phyloP scores from a whole-genome alignment of 768 basidiomycete species.

The Serendipita vermifera region DNA sequence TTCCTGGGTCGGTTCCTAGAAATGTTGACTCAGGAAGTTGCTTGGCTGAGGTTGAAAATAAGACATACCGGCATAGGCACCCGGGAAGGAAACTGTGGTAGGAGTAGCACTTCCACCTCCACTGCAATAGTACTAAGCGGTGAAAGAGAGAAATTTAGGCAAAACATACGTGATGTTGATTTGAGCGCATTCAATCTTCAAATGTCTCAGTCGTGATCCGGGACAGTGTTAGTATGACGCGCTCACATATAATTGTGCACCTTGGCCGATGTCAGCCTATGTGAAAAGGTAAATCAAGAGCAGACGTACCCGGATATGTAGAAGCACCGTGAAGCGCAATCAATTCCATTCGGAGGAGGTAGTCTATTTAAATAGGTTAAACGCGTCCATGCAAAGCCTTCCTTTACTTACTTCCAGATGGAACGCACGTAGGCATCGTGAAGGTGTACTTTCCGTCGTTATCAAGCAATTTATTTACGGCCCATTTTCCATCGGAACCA shows the following conservation, averaged over 20 bases:
- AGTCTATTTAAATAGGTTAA: slow-evolving; percentile 20
- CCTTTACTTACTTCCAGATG: slow-evolving; percentile 22
- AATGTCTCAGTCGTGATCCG: background rate
- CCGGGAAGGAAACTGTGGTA: slow-evolving; percentile 15
- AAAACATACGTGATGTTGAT: slow-evolving; percentile 24
- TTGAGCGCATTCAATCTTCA: slow-evolving; percentile 30
- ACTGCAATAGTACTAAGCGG: background rate
- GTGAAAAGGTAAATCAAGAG: background rate
- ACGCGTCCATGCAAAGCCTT: background rate
- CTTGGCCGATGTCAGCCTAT: slow-evolving; percentile 4
- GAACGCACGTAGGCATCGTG: slow-evolving; percentile 35
- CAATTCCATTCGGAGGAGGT: slow-evolving; percentile 38
- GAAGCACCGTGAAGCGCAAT: slow-evolving; percentile 37
- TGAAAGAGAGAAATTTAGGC: background rate
- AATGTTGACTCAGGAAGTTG: background rate
- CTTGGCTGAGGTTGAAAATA: no score
- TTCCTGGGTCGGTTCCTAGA: slow-evolving; percentile 24
- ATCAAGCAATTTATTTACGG: slow-evolving; percentile 32
- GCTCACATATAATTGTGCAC: slow-evolving; percentile 44
- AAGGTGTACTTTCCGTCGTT: slow-evolving; percentile 41
- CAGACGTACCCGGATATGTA: slow-evolving; percentile 30
- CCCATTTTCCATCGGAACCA: slow-evolving; percentile 26
- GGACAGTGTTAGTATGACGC: slow-evolving; percentile 6
- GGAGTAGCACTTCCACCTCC: slow-evolving; percentile 14
- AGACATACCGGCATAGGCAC: slow-evolving; percentile 13